A percentile compares a stretch with the other conserved stretches of the same genome.
Evolutionary conservation across 179 eudicot species (phyloP).

Genomic region (Camellia oleifera): DNA sequence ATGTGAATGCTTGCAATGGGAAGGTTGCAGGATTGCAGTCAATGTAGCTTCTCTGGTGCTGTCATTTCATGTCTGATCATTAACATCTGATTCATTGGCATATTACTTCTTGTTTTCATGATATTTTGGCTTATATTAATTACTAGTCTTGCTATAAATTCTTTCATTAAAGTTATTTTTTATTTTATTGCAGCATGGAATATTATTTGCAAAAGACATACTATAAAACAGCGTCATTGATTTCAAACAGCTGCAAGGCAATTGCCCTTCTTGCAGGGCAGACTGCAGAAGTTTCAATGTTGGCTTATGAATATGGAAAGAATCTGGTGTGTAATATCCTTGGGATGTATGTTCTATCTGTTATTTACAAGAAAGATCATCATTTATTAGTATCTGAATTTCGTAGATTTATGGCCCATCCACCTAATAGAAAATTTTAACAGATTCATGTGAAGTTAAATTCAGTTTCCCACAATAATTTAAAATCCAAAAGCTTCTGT

Average conservation of each 20-base stretch:
- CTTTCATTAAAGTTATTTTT: not conserved
- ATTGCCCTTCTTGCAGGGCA: constrained; percentile 97
- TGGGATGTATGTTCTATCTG: constrained; percentile 1
- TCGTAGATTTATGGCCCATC: not conserved
- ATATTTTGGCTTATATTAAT: not conserved
- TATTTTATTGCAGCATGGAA: constrained; percentile 68
- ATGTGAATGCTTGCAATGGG: not conserved
- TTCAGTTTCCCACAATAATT: not conserved
- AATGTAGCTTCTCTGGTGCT: not conserved
- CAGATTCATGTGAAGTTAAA: not conserved
- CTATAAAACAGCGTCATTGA: constrained; percentile 89
- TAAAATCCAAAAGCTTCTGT: not conserved
- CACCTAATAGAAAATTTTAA: not conserved
- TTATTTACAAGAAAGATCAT: too few species aligned
- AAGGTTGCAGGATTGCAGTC: not conserved
- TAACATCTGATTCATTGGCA: not conserved
- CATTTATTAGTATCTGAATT: not conserved
- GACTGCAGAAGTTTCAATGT: constrained; percentile 73
- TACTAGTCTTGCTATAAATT: not conserved
- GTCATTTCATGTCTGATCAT: not conserved
- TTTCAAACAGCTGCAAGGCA: constrained; percentile 95
- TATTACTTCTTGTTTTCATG: not conserved
- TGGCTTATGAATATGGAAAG: constrained; percentile 89
- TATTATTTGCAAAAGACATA: constrained; percentile 91
- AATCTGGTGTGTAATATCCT: constrained; percentile 61